Conservation (phyloP, 768 basidiomycete species). For the Tylopilus plumbeoviolaceoides region DNA sequence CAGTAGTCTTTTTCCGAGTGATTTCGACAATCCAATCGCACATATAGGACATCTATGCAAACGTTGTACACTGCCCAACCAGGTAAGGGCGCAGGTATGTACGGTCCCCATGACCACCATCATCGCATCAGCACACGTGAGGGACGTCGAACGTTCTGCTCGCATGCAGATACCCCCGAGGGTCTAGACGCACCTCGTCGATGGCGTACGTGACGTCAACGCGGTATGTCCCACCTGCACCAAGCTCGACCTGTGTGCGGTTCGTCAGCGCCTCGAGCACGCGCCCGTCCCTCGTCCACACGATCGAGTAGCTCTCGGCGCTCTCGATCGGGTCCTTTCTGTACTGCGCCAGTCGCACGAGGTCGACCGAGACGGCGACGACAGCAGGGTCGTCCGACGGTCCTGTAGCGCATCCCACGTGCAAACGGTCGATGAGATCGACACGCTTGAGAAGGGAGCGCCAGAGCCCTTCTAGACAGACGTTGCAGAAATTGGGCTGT, state of each 20-base stretch:
- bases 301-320: slow-evolving; percentile 51
- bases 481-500: slow-evolving; percentile 68
- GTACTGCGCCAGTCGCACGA: slow-evolving; percentile 62
- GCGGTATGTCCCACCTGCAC: slow-evolving; percentile 38
- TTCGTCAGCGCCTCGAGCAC: slow-evolving; percentile 46
- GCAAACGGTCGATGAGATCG: slow-evolving; percentile 56
- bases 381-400: slow-evolving; percentile 24
- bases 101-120: background rate
- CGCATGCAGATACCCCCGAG: slow-evolving; percentile 30
- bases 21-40: slow-evolving; percentile 7
- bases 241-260: slow-evolving; percentile 43
- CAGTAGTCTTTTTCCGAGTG: slow-evolving; percentile 15
- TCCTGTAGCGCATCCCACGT: slow-evolving; percentile 33
- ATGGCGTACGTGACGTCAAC: slow-evolving; percentile 50
- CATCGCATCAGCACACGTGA: background rate
- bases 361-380: slow-evolving; percentile 37
- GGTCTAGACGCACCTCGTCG: slow-evolving; percentile 53
- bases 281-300: slow-evolving; percentile 50
- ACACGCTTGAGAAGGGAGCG: slow-evolving; percentile 54
- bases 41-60: slow-evolving; percentile 6
- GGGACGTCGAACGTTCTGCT: slow-evolving; percentile 15
- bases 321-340: slow-evolving; percentile 27
- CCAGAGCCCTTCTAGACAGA: slow-evolving; percentile 75
- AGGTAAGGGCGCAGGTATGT: background rate
- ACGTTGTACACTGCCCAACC: background rate